Conservation (phyloP, 1,139 yeast species). For the Kazachstania sp. region DNA sequence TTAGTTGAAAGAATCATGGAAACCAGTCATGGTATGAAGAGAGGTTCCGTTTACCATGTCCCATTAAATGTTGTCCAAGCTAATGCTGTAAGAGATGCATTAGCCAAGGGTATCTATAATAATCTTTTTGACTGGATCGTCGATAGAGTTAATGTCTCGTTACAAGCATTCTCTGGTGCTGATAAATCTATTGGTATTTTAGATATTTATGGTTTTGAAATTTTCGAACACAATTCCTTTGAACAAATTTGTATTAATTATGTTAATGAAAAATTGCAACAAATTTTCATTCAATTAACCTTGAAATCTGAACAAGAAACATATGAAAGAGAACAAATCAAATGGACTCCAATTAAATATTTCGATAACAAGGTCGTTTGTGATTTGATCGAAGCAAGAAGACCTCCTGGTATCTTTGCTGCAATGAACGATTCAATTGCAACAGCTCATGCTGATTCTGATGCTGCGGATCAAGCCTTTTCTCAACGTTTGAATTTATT, state of each 20-base stretch:
- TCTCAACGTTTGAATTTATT: constrained; percentile 87
- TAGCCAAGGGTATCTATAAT: constrained; percentile 90
- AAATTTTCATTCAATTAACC: constrained; percentile 90
- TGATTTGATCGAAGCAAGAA: constrained; percentile 85
- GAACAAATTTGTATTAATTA: constrained; percentile 96
- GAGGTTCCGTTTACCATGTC: constrained; percentile 91
- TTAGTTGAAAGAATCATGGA: constrained; percentile 78
- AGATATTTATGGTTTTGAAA: constrained; percentile 97
- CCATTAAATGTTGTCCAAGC: constrained; percentile 92
- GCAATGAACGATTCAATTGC: constrained; percentile 96
- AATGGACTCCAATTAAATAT: constrained; percentile 97
- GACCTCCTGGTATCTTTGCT: constrained; percentile 97
- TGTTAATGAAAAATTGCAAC: constrained; percentile 95
- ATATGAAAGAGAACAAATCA: constrained; percentile 86
- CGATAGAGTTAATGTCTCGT: constrained; percentile 77
- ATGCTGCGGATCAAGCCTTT: constrained; percentile 95
- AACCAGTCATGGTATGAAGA: constrained; percentile 76
- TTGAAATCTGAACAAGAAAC: constrained; percentile 96
- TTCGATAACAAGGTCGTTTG: constrained; percentile 96
- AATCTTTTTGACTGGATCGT: constrained; percentile 97
- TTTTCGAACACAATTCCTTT: constrained; percentile 91
- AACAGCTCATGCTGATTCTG: constrained; percentile 96
- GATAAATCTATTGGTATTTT: constrained; percentile 82
- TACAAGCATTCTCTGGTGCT: constrained; percentile 42
- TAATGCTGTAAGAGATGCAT: constrained; percentile 85